Evolutionary conservation across 768 basidiomycete species (phyloP).

Genomic region (Tricholoma flavovirens): DNA sequence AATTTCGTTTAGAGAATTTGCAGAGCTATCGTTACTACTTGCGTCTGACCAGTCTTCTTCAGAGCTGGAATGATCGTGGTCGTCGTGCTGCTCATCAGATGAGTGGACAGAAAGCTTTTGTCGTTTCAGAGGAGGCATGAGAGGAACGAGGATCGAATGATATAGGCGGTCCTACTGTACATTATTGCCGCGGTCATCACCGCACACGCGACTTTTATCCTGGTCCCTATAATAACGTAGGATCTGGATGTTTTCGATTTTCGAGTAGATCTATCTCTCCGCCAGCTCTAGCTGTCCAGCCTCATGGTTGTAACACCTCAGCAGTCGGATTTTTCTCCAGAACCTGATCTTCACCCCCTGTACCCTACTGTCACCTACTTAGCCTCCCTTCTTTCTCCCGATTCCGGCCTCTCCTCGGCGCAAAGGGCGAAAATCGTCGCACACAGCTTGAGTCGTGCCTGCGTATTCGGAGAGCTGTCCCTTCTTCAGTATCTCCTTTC

Average conservation of each 20-base stretch:
- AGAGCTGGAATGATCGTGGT: slow-evolving; percentile 14
- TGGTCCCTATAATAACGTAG: not conserved
- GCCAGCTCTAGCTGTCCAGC: not conserved
- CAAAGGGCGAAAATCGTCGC: slow-evolving; percentile 68
- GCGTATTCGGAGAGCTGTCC: slow-evolving; percentile 70
- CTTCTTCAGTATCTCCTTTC: slow-evolving; percentile 67
- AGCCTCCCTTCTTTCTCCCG: slow-evolving; percentile 54
- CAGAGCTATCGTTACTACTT: not conserved
- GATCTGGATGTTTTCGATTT: not conserved
- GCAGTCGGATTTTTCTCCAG: slow-evolving; percentile 55
- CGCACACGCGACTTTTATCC: not conserved
- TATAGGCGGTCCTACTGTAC: not conserved
- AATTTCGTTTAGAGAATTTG: slow-evolving; percentile 50
- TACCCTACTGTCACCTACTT: slow-evolving; percentile 65
- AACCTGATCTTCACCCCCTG: slow-evolving; percentile 76
- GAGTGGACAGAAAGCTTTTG: slow-evolving; percentile 35
- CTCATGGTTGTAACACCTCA: slow-evolving; percentile 13
- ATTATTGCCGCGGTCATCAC: not conserved
- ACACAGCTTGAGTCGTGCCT: slow-evolving; percentile 71
- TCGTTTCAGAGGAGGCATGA: slow-evolving; percentile 52
- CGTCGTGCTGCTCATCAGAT: slow-evolving; percentile 20
- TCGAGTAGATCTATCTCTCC: not conserved
- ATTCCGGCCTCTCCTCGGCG: slow-evolving; percentile 59
- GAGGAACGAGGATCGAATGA: not conserved
- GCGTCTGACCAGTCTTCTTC: slow-evolving; percentile 12